Base-by-base conservation (phyloP, 495 filamentous ascomycete species). In the Eremomyces bilateralis region DNA sequence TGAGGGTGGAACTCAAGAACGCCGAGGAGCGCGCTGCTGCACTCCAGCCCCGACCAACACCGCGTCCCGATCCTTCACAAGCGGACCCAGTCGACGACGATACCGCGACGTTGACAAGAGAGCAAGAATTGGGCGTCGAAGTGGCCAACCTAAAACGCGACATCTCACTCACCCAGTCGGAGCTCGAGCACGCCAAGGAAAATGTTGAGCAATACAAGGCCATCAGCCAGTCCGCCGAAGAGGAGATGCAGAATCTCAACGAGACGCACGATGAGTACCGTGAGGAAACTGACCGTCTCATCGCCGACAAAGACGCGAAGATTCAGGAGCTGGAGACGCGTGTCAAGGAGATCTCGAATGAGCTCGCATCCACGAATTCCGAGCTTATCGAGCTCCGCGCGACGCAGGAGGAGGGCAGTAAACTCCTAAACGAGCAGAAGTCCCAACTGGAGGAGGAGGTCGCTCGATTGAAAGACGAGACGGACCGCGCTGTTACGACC, bases 221-320 rank as follows among this genome's bases (percentile, higher is more conserved):
- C n/a, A 84, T 95, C 48, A 80, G 78, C 43, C 77, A 82, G 46
- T 62, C 68, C 12, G 70, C 77, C n/a, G 85, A 99, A 48, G 84
- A 95, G 33, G 80, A 84, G 32, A 60, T 95, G 19, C 64, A 77
- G 20, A 77, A 67, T 32, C 60, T 82, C 27, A 76, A 76, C 31
- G 78, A 80, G 4, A 74, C 78, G 0, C 70, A 85, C 30, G 82
- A 90, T n/a, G 65, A 78, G 46, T 91, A 81, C 46, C 73, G 72
- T 10, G 68, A 80, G 45, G 81, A 93, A 37, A 81, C 77, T 53
- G 83, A 95, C 41, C 57, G 56, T 21, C 52, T 72, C 4, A 53
- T 85, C 13, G 60, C 67, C 21, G 67, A 80, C 41, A 92, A 84
- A 52, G 70, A 88, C 42, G 60, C 58, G 29, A 74, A 63, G 27